Base-by-base conservation (phyloP, 108 stramenopile genomes). In the Fragilariopsis cylindrus region DNA sequence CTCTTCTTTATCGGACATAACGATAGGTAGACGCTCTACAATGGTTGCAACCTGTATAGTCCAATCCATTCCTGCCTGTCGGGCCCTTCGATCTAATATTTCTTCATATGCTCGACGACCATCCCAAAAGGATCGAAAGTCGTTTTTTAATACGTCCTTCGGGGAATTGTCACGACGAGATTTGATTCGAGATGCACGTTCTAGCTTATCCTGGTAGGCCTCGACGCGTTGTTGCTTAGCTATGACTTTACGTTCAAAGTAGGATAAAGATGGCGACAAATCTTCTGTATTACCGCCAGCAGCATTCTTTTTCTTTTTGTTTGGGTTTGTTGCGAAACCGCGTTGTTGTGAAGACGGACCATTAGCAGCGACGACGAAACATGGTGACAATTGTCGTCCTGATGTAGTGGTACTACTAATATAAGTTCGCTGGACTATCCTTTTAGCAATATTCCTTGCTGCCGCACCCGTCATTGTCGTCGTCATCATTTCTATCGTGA, bases 1-100 rank as follows among this genome's bases (percentile, higher is more conserved):
- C 8, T 79, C 65, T 18, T 70, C 69, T 57, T 60, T 73, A 65
- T 95, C 94, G 0, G 92, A 90, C 54, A 84, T 79, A 4, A 92
- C 82, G 7, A 92, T 78, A 11, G 90, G 87, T 69, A 89, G 58
- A 19, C 94, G 82, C 49, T 92, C 90, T 71, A 95, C 70, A 53
- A 95, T 78, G 66, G 78, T 90, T 8, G 88, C 86, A 0, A 95
- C 92, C 39, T 91, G 65, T 16, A 90, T 72, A 41, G 82, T 81
- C 94, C 94, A 95, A 42, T 87, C 88, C 71, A 83, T 79, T n/a
- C 82, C 83, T 50, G 82, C 76, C 67, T 83, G 81, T 43, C 84
- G 80, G 6, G 94, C 94, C 73, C 78, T 76, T 3, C 88, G 87
- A 12, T 85, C 70, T 66, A 89, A 60, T 5, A 79, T 73, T 41